Percentiles rank a stretch among this genome's conserved stretches.
These are phyloP conservation scores for Didymella keratinophila DNA, from an alignment of 2,329 filamentous ascomycete species.

Conservation along the genomic window DNA sequence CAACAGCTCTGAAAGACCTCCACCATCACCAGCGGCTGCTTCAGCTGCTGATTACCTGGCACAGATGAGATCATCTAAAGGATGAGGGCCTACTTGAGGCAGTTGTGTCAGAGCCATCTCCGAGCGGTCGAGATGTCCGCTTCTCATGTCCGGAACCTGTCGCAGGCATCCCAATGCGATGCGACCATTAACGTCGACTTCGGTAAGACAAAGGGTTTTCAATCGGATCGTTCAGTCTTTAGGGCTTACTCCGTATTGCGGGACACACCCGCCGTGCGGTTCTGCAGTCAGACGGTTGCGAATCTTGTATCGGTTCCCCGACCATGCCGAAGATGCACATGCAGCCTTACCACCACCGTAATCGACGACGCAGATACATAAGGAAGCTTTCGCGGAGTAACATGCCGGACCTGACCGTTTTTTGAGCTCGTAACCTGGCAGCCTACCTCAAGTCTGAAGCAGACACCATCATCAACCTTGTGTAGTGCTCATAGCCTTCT, in stretches of 20 bases:
- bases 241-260: conserved; percentile 8
- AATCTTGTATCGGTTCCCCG: conserved; percentile 14
- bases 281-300: neutral
- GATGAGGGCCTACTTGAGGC: neutral
- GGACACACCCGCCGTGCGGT: neutral
- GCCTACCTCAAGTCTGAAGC: neutral
- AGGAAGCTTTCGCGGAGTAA: neutral
- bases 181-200: neutral
- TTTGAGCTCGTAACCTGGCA: neutral
- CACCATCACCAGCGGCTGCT: neutral
- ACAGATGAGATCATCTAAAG: neutral
- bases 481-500: neutral
- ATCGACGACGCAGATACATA: conserved; percentile 8
- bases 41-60: neutral
- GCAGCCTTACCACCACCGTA: conserved; percentile 2
- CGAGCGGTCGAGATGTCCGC: neutral
- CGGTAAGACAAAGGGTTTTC: neutral
- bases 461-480: neutral
- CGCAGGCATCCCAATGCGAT: neutral
- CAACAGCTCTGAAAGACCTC: neutral
- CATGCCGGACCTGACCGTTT: neutral
- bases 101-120: neutral
- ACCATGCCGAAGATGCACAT: conserved; percentile 13
- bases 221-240: neutral
- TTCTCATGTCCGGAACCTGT: neutral